Conservation (phyloP, 148 eudicot species). For the Chenopodium quinoa region DNA sequence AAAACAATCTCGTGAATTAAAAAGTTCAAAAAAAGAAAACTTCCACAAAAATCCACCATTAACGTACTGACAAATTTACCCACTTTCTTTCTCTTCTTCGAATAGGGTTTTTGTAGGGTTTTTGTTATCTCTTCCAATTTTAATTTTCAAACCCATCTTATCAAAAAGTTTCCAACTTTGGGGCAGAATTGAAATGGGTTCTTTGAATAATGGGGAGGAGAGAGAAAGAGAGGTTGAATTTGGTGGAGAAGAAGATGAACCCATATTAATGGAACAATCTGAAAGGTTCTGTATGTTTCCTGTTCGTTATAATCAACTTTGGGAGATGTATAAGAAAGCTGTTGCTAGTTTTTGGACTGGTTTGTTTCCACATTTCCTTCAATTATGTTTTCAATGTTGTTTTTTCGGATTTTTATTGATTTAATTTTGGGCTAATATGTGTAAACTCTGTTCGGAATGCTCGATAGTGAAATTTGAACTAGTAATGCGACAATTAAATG, state of each 20-base stretch:
- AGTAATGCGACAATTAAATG: no score
- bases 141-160: background rate
- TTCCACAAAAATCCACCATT: background rate
- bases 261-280: constrained; percentile 51
- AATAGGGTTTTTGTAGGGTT: constrained; percentile 6
- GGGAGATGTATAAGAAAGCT: constrained; percentile 87
- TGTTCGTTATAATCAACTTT: constrained; percentile 57
- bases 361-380: constrained; percentile 19
- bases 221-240: constrained; percentile 19
- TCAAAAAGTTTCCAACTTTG: background rate
- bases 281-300: constrained; percentile 77
- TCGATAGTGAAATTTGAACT: background rate
- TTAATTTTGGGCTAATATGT: background rate
- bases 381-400: background rate
- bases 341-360: constrained; percentile 82
- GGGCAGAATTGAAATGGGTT: constrained; percentile 19
- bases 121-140: background rate
- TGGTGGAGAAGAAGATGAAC: constrained; percentile 42
- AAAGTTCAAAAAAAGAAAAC: background rate
- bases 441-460: background rate
- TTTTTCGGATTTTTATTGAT: background rate
- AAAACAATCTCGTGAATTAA: background rate
- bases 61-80: background rate
- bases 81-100: background rate
- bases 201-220: constrained; percentile 15